Evolutionary conservation across 345 rosid species (phyloP).

Genomic region (Geranium brycei): DNA sequence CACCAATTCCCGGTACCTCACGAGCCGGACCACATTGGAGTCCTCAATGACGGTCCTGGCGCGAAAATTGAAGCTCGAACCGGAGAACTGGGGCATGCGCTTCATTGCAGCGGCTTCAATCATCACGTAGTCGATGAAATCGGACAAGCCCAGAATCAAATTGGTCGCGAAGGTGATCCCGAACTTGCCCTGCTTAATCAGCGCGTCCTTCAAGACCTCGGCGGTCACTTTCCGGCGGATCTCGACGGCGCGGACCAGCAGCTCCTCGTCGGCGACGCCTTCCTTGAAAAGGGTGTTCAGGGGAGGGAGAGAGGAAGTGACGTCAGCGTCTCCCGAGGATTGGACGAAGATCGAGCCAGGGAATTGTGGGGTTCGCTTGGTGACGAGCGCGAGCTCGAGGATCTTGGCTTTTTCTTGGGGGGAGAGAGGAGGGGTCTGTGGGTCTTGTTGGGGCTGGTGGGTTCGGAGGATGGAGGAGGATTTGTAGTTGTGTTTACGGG

Average conservation of each 20-base stretch:
- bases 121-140: constrained; percentile 63
- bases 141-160: constrained; percentile 38
- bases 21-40: constrained; percentile 54
- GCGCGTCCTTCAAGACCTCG: constrained; percentile 53
- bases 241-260: constrained; percentile 60
- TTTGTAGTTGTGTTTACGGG: constrained; percentile 48
- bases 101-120: constrained; percentile 72
- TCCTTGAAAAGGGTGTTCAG: constrained; percentile 22
- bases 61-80: constrained; percentile 41
- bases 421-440: constrained; percentile 3
- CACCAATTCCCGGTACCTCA: constrained; percentile 33
- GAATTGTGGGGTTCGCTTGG: constrained; percentile 52
- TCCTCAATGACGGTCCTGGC: constrained; percentile 49
- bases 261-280: constrained; percentile 33
- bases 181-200: constrained; percentile 59
- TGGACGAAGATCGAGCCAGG: constrained; percentile 47
- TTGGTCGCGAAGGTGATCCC: constrained; percentile 75
- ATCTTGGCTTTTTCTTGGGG: constrained; percentile 39
- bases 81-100: constrained; percentile 36
- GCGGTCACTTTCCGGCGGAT: constrained; percentile 59
- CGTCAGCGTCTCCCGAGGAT: constrained; percentile 17
- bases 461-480: constrained; percentile 19
- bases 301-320: constrained; percentile 29
- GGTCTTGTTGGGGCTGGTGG: constrained; percentile 9
- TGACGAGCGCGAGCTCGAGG: constrained; percentile 43